Evolutionary conservation across 306 rosid species (phyloP).

Genomic region (Mimosa pudica): DNA sequence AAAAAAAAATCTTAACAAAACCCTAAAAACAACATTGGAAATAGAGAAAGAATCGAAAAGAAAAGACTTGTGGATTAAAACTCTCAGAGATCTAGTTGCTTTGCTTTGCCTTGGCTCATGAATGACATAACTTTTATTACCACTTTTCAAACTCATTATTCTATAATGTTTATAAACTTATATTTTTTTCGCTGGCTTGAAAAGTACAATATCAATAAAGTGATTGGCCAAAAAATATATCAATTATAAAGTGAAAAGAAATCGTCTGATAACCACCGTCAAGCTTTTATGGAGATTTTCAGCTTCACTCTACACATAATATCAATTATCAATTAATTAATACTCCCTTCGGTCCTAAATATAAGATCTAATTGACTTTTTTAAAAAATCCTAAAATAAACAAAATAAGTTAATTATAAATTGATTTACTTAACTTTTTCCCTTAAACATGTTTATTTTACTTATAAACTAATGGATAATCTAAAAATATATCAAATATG

Average conservation of each 20-base stretch:
- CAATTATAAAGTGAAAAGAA: background rate
- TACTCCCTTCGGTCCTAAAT: too few species aligned
- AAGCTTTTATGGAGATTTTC: background rate
- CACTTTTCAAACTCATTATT: constrained; percentile 57
- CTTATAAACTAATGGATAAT: too few species aligned
- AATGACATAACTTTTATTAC: constrained; percentile 57
- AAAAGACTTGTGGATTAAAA: constrained; percentile 52
- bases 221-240: too few species aligned
- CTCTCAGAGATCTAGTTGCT: constrained; percentile 47
- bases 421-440: too few species aligned
- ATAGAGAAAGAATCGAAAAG: constrained; percentile 50
- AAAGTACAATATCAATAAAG: background rate
- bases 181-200: background rate
- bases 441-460: too few species aligned
- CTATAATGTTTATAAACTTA: background rate
- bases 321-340: too few species aligned
- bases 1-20: constrained; percentile 39
- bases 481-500: too few species aligned
- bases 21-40: constrained; percentile 61
- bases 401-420: too few species aligned
- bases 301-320: background rate
- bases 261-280: background rate
- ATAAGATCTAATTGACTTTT: too few species aligned
- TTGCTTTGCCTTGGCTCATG: constrained; percentile 43
- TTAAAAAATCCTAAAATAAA: too few species aligned